A percentile compares a stretch with the other conserved stretches of the same genome.
These are phyloP conservation scores for Entoloma clypeatum DNA, from an alignment of 1,284 basidiomycete species.

Conservation along the genomic window DNA sequence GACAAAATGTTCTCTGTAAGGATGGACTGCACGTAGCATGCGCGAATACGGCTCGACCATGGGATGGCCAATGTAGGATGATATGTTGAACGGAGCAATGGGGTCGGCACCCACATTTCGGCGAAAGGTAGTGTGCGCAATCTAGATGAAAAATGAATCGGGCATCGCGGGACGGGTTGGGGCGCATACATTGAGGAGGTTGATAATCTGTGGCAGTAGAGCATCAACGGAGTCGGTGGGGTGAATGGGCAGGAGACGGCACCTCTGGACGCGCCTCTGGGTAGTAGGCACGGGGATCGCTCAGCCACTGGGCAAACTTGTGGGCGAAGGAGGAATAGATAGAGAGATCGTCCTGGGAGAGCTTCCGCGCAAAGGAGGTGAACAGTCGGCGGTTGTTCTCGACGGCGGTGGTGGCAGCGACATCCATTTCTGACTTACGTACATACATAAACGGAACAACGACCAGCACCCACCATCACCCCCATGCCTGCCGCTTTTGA, in stretches of 20 bases:
- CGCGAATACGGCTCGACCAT: constrained; percentile 29
- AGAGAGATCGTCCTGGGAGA: constrained; percentile 22
- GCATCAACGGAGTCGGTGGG: neutral
- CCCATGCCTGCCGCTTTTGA: constrained; percentile 43
- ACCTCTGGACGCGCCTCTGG: constrained; percentile 36
- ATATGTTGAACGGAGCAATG: constrained; percentile 26
- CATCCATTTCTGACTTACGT: constrained; percentile 13
- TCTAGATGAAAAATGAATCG: constrained; percentile 22
- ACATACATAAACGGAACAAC: neutral
- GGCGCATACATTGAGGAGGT: constrained; percentile 29
- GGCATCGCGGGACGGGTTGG: neutral
- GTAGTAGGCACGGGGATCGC: constrained; percentile 39
- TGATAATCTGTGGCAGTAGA: constrained; percentile 28
- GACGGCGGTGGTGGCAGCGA: constrained; percentile 15
- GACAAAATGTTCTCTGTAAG: constrained; percentile 27
- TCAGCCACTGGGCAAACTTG: constrained; percentile 35
- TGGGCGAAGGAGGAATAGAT: constrained; percentile 24
- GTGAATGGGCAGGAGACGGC: constrained; percentile 1
- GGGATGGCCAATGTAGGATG: constrained; percentile 24
- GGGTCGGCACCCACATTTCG: constrained; percentile 23
- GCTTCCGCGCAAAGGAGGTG: constrained; percentile 27
- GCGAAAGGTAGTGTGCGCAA: constrained; percentile 31
- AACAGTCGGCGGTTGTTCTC: constrained; percentile 32
- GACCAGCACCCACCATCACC: constrained; percentile 11
- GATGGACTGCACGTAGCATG: constrained; percentile 28